These are phyloP conservation scores for Gardenia jasminoides DNA, from an alignment of 257 asterid species.

Conservation along the genomic window DNA sequence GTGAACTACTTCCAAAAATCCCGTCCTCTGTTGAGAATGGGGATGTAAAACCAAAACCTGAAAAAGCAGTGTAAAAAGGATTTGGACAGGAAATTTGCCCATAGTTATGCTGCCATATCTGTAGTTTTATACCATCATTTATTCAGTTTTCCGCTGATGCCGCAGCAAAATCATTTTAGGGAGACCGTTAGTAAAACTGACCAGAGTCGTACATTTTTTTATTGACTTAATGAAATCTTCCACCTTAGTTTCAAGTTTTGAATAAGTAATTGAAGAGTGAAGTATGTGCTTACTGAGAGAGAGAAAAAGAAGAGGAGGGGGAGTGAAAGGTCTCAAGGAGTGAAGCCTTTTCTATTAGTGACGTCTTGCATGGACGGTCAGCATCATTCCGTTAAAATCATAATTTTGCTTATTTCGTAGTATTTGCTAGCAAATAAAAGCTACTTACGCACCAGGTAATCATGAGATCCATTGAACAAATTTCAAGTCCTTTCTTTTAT, in stretches of 20 bases:
- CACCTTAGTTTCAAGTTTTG: neutral
- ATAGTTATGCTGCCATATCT: slow-evolving; percentile 33
- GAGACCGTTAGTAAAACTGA: slow-evolving; percentile 38
- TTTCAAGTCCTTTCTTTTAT: no score
- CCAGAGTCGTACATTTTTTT: slow-evolving; percentile 27
- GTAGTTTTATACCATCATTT: slow-evolving; percentile 44
- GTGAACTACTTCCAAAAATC: slow-evolving; percentile 34
- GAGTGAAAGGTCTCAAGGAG: no score
- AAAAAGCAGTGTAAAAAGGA: slow-evolving; percentile 35
- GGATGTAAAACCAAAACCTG: slow-evolving; percentile 44
- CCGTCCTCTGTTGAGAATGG: slow-evolving; percentile 47
- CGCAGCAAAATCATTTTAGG: slow-evolving; percentile 37
- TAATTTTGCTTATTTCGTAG: no score
- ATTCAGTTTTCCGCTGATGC: slow-evolving; percentile 32
- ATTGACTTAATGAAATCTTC: slow-evolving; percentile 25
- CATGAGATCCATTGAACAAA: no score
- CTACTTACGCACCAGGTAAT: no score
- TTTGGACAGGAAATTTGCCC: slow-evolving; percentile 31
- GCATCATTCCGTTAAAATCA: no score
- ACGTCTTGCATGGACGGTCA: no score
- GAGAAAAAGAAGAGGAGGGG: no score
- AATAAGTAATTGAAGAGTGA: neutral
- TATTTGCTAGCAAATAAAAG: no score
- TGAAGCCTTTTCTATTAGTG: no score
- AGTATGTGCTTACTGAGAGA: neutral